Evolutionary conservation across 148 eudicot genomes (phyloP).

Genomic region (Camellia granthamiana): DNA sequence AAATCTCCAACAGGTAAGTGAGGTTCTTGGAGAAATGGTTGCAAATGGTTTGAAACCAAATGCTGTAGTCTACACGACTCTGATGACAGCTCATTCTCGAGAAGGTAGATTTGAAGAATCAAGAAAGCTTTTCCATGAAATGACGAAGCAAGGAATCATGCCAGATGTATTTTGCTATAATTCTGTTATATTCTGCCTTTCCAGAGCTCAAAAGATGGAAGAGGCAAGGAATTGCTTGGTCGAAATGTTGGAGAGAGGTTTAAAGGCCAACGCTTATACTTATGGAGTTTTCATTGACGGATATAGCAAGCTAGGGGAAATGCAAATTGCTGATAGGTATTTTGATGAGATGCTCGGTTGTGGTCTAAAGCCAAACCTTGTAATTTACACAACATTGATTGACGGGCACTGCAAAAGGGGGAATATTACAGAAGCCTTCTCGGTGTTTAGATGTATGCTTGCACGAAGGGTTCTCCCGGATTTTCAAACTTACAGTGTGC

Average conservation of each 20-base stretch:
- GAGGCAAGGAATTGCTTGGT: conserved; percentile 48
- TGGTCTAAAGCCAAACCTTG: conserved; percentile 56
- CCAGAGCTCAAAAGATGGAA: conserved; percentile 56
- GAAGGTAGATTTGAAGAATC: conserved; percentile 51
- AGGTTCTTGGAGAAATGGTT: conserved; percentile 43
- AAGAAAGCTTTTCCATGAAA: conserved; percentile 45
- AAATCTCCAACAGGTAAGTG: conserved; percentile 46
- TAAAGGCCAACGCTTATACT: conserved; percentile 64
- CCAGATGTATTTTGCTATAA: conserved; percentile 81
- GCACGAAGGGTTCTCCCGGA: conserved; percentile 47
- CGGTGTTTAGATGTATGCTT: conserved; percentile 49
- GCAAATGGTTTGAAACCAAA: conserved; percentile 57
- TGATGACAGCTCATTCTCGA: conserved; percentile 54
- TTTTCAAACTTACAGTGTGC: conserved; percentile 49
- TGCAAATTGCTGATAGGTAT: conserved; percentile 49
- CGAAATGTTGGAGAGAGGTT: conserved; percentile 57
- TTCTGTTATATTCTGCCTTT: conserved; percentile 61
- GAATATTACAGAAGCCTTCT: conserved; percentile 46
- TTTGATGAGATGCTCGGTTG: conserved; percentile 58
- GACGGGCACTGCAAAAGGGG: conserved; percentile 72
- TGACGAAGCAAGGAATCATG: conserved; percentile 54
- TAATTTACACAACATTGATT: conserved; percentile 56
- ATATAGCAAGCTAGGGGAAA: conserved; percentile 50
- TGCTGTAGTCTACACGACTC: conserved; percentile 53
- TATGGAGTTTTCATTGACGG: conserved; percentile 71